phyloP scores from a whole-genome alignment of 2,329 filamentous ascomycete genomes.

The Ascomycota sp. region DNA sequence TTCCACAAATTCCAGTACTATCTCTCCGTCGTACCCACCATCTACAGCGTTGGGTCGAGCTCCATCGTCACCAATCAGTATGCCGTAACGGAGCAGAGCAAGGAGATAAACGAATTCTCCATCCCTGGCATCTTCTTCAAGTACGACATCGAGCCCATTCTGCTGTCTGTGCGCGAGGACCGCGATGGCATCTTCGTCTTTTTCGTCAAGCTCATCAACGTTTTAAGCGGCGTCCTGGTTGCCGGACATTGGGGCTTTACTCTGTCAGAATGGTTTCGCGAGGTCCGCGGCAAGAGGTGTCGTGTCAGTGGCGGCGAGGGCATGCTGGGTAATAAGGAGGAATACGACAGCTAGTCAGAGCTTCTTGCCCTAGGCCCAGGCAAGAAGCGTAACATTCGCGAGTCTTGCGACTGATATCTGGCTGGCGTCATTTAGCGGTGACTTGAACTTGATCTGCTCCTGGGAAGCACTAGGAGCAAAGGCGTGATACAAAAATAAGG shows the following conservation, averaged over 20 bases:
- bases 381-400: too few relatives aligned
- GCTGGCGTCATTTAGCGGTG: too few relatives aligned
- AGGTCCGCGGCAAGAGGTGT: constrained; percentile 28
- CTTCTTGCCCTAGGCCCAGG: neutral
- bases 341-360: constrained; percentile 7
- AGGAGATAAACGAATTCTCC: constrained; percentile 40
- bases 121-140: constrained; percentile 93
- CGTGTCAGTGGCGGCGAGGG: constrained; percentile 23
- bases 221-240: constrained; percentile 74
- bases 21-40: constrained; percentile 78
- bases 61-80: constrained; percentile 90
- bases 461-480: too few relatives aligned
- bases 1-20: constrained; percentile 99
- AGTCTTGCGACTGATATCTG: too few relatives aligned
- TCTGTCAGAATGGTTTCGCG: constrained; percentile 50
- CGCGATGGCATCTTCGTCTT: constrained; percentile 54
- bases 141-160: constrained; percentile 92
- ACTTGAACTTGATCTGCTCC: too few relatives aligned
- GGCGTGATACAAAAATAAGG: too few relatives aligned
- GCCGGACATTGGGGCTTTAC: constrained; percentile 87
- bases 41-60: constrained; percentile 50
- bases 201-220: constrained; percentile 66
- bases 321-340: constrained; percentile 25
- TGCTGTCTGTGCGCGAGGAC: constrained; percentile 65
- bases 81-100: constrained; percentile 76